Percentiles rank a stretch among this genome's conserved stretches.
Conservation (phyloP, 2,329 filamentous ascomycete genomes). For the Beauveria sp. region DNA sequence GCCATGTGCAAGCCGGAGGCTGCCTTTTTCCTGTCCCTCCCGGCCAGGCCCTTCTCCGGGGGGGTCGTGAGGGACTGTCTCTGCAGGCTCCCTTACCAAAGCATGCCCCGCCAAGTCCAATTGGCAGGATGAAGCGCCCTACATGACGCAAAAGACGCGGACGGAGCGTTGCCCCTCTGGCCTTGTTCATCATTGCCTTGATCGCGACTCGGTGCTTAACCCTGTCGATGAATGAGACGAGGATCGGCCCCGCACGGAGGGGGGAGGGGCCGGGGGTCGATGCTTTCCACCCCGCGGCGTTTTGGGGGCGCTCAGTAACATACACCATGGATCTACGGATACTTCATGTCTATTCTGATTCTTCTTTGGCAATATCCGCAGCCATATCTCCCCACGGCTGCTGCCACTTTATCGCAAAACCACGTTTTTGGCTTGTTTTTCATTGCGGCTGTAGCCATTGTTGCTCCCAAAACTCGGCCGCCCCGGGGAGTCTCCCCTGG, state of each 20-base stretch:
- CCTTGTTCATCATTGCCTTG: neutral
- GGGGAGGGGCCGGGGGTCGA: neutral
- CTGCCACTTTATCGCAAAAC: neutral
- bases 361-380: neutral
- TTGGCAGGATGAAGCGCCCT: conserved; percentile 3
- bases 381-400: neutral
- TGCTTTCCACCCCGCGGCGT: neutral
- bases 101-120: neutral
- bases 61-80: neutral
- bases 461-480: too few relatives aligned
- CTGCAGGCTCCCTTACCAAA: neutral
- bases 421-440: neutral
- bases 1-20: too few relatives aligned
- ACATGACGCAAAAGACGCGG: neutral
- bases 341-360: neutral
- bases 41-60: neutral
- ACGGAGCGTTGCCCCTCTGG: neutral
- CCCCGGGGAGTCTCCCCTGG: too few relatives aligned
- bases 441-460: neutral
- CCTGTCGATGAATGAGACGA: neutral
- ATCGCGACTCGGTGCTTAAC: neutral
- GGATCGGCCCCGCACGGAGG: neutral
- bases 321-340: neutral
- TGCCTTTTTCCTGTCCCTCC: too few relatives aligned
- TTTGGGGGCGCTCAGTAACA: neutral